A percentile compares a stretch with the other conserved stretches of the same genome.
phyloP scores from a whole-genome alignment of 169 alveolate genomes.

The Eimeria mitis region DNA sequence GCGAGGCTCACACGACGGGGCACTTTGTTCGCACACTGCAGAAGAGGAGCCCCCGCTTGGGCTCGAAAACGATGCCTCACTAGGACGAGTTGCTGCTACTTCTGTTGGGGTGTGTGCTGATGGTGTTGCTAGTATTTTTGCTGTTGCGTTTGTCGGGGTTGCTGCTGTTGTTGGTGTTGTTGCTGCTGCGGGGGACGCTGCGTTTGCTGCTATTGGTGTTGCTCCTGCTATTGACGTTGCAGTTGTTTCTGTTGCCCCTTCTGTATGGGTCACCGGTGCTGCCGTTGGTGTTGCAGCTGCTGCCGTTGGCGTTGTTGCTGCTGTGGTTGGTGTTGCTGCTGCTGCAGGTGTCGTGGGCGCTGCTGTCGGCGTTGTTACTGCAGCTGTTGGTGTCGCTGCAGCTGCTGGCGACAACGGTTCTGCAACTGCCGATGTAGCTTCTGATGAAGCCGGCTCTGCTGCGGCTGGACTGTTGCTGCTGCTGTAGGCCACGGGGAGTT shows the following conservation, averaged over 20 bases:
- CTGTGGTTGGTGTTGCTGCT: slow-evolving; percentile 11
- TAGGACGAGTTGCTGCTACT: neutral
- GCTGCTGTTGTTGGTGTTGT: neutral
- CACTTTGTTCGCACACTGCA: slow-evolving; percentile 4
- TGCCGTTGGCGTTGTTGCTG: slow-evolving; percentile 21
- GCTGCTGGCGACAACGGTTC: neutral
- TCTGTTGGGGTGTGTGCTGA: slow-evolving; percentile 19
- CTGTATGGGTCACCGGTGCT: neutral
- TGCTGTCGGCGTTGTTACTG: slow-evolving; percentile 11
- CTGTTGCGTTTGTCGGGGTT: neutral
- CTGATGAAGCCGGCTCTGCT: neutral
- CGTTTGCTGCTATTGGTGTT: neutral
- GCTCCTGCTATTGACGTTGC: slow-evolving; percentile 6
- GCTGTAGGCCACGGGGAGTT: slow-evolving; percentile 35
- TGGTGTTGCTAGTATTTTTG: neutral
- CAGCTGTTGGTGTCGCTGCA: slow-evolving; percentile 1
- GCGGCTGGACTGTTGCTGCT: slow-evolving; percentile 23
- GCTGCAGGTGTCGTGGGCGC: neutral
- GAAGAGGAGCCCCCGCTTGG: slow-evolving; percentile 20
- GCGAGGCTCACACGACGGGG: slow-evolving; percentile 53
- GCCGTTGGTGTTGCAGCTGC: slow-evolving; percentile 37
- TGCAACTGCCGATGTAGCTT: slow-evolving; percentile 6
- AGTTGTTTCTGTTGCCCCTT: neutral
- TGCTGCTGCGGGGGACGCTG: neutral
- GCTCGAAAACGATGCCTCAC: neutral